Evolutionary conservation across 2,329 filamentous ascomycete species (phyloP), one percentile per base, ranked within the genome.

Genomic region (Exserohilum turcica): DNA sequence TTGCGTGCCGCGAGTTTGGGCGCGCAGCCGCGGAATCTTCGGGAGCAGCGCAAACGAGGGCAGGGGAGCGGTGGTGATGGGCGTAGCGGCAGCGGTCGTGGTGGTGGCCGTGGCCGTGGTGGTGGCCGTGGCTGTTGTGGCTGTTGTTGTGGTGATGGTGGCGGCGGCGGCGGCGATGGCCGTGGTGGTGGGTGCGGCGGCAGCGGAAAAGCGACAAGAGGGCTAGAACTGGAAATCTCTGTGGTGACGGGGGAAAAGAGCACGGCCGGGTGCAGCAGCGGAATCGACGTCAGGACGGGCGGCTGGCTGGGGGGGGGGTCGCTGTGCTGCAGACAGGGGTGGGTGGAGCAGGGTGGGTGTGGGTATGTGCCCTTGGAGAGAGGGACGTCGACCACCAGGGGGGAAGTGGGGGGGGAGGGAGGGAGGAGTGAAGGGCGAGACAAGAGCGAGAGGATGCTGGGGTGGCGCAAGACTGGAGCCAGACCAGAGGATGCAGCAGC

Each of bases 191-290:
- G 44, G 12, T 24, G 10, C n/a, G 43, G 37, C 31, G 49, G 32
- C 32, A 21, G 37, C 31, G 18, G 43, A 9, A 54, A 28, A 57
- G 52, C 32, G 48, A 54, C 40, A n/a, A n/a, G n/a, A n/a, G n/a
- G n/a, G n/a, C 46, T 21, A 44, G 46, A 43, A 47, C 42, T 49
- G 54, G 69, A 63, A 66, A 60, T 65, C 66, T 61, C 50, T 40
- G 61, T 47, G 52, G 57, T 61, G 55, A 58, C 57, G 44, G 52
- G 57, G 60, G 54, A 58, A 56, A 61, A 58, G 57, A 55, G 49
- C 46, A 53, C 54, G 62, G 62, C 56, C 61, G 63, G 55, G 52
- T 50, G 54, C 59, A 58, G 53, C 54, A 54, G 47, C 49, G 48
- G 50, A 27, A 36, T 47, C 43, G 33, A 46, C 45, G 33, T 43